A percentile compares a stretch with the other conserved stretches of the same genome.
Evolutionary conservation across 2,329 filamentous ascomycete species (phyloP).

Genomic region (Botrytis fabae): DNA sequence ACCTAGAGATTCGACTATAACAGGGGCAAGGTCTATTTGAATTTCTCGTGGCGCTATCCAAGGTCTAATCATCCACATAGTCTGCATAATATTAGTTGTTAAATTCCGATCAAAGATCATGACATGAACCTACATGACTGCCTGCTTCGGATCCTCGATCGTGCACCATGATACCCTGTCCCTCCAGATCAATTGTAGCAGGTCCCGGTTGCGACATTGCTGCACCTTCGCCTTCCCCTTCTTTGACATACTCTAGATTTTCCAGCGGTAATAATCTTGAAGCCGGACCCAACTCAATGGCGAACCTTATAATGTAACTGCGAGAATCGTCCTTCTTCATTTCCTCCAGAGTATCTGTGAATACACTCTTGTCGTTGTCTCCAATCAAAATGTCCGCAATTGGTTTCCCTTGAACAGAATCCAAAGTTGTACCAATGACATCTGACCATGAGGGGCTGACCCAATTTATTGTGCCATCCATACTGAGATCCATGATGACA

Average conservation of each 20-base stretch:
- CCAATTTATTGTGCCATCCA: constrained; percentile 90
- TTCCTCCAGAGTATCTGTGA: constrained; percentile 78
- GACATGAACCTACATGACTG: constrained; percentile 73
- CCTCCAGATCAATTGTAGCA: constrained; percentile 76
- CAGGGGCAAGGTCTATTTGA: constrained; percentile 86
- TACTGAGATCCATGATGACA: constrained; percentile 89
- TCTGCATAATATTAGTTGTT: constrained; percentile 54
- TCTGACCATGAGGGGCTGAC: constrained; percentile 96
- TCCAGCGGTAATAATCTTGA: constrained; percentile 60
- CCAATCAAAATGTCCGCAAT: constrained; percentile 78
- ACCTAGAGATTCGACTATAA: constrained; percentile 90
- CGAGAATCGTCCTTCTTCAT: constrained; percentile 92
- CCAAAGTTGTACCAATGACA: constrained; percentile 77
- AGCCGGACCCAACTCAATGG: constrained; percentile 66
- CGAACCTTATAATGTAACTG: constrained; percentile 86
- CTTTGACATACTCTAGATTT: constrained; percentile 36
- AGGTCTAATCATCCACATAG: constrained; percentile 99
- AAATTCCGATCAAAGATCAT: constrained; percentile 12
- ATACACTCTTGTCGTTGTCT: constrained; percentile 71
- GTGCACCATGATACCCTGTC: constrained; percentile 97
- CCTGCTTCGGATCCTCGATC: constrained; percentile 82
- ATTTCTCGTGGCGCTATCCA: constrained; percentile 87
- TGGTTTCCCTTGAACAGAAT: constrained; percentile 70
- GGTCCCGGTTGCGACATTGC: constrained; percentile 42
- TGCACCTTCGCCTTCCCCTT: constrained; percentile 36